A percentile compares a stretch with the other conserved stretches of the same genome.
Evolutionary conservation across 306 rosid genomes (phyloP).

Genomic region (Corylus heterophylla): DNA sequence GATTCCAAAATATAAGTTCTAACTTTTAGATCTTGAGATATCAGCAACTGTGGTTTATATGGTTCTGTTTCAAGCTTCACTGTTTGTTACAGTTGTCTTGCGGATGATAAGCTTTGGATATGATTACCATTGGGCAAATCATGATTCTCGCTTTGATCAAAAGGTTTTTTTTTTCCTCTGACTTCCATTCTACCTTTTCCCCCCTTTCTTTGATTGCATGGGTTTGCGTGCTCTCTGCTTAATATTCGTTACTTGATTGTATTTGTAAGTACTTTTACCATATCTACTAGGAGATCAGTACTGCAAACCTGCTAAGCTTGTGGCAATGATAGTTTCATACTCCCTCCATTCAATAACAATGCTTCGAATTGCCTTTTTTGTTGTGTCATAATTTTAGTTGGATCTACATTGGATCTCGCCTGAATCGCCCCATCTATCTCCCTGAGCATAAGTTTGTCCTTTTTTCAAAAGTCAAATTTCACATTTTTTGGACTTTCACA

Average conservation of each 20-base stretch:
- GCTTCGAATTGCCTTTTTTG: not conserved
- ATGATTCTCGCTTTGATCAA: constrained; percentile 58
- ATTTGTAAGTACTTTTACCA: not conserved
- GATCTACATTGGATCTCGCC: too few species aligned
- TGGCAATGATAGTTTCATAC: constrained; percentile 24
- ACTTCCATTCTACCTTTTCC: constrained; percentile 15
- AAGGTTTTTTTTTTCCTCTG: constrained; percentile 52
- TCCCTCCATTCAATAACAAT: not conserved
- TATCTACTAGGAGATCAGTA: not conserved
- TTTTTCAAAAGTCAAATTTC: too few species aligned
- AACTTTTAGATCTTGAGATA: not conserved
- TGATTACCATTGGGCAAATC: constrained; percentile 82
- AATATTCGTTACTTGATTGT: not conserved
- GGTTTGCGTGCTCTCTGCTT: not conserved
- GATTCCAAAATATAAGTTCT: not conserved
- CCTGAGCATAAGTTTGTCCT: too few species aligned
- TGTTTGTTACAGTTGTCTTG: constrained; percentile 73
- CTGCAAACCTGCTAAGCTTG: constrained; percentile 14
- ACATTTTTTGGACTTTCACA: not conserved
- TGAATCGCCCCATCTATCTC: too few species aligned
- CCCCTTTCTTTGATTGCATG: constrained; percentile 7
- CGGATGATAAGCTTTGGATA: constrained; percentile 96
- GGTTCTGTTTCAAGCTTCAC: constrained; percentile 27
- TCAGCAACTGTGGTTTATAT: constrained; percentile 2
- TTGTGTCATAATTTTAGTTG: too few species aligned